These are phyloP conservation scores for Talaromyces nanjingensis DNA, from an alignment of 495 filamentous ascomycete species.

Conservation along the genomic window DNA sequence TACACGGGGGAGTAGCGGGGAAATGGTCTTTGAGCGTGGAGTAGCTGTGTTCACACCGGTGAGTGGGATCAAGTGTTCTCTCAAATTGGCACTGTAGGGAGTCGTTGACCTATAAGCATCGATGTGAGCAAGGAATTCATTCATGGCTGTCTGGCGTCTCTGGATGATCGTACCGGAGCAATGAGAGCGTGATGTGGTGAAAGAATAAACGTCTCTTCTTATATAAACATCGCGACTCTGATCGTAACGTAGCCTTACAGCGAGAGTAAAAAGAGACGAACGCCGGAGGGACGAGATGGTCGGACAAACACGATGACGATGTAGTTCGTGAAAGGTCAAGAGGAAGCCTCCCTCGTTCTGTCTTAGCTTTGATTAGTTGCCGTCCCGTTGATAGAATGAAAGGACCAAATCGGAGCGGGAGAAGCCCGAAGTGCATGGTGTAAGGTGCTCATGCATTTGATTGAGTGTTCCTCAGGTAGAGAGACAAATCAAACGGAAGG, in stretches of 20 bases:
- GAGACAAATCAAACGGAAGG: neutral
- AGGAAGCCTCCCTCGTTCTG: neutral
- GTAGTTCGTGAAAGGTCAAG: neutral
- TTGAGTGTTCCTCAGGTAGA: neutral
- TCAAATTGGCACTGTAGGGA: neutral
- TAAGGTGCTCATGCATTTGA: neutral
- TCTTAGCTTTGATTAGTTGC: neutral
- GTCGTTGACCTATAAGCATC: neutral
- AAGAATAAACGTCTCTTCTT: neutral
- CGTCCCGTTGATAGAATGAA: neutral
- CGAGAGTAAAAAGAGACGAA: neutral
- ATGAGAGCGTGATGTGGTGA: neutral
- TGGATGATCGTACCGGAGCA: neutral
- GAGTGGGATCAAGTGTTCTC: neutral
- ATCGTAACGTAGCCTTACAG: neutral
- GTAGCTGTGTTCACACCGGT: neutral
- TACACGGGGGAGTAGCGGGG: neutral
- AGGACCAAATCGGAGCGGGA: neutral
- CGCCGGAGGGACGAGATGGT: neutral
- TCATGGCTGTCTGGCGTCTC: neutral
- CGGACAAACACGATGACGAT: neutral
- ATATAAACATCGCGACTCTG: slow-evolving; percentile 3
- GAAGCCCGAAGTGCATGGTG: neutral
- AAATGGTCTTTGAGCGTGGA: neutral
- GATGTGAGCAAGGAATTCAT: neutral